Evolutionary conservation across 805 yeast genomes (phyloP).

Genomic region (Saccharomycopsis sp.): DNA sequence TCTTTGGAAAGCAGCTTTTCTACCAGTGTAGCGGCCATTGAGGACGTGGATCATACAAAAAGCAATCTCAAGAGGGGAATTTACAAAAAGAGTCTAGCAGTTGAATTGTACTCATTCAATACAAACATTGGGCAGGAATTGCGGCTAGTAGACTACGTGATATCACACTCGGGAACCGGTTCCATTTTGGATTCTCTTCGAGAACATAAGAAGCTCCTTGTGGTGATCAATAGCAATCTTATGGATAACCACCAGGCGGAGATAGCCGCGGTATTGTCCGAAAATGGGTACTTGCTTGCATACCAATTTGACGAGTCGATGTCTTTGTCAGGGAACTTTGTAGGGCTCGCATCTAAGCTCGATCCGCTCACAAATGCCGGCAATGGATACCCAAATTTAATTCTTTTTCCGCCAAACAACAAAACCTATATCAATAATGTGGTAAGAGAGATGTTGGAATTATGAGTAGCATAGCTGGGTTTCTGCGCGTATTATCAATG

Average conservation of each 20-base stretch:
- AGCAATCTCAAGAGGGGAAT: constrained; percentile 1
- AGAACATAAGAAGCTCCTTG: constrained; percentile 48
- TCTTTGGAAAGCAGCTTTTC: constrained; percentile 21
- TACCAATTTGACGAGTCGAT: constrained; percentile 7
- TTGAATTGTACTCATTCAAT: constrained; percentile 45
- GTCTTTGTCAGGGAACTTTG: background rate
- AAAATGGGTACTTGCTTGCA: constrained; percentile 28
- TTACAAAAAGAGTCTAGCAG: constrained; percentile 21
- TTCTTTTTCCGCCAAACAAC: background rate
- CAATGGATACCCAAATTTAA: background rate
- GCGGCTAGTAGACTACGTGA: constrained; percentile 45
- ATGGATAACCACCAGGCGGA: constrained; percentile 86
- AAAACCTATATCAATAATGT: background rate
- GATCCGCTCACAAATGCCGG: constrained; percentile 1
- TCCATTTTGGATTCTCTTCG: constrained; percentile 77
- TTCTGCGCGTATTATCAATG: too few relatives aligned
- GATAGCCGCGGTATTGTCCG: constrained; percentile 52
- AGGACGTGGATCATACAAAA: background rate
- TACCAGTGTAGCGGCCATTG: constrained; percentile 6
- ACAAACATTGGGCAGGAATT: constrained; percentile 38
- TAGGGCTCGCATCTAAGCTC: background rate
- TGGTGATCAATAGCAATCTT: constrained; percentile 62
- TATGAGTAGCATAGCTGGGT: background rate
- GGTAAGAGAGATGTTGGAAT: background rate
- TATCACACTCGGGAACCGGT: constrained; percentile 92